These are phyloP conservation scores for Arthroderma uncinatum DNA, from an alignment of 2,329 filamentous ascomycete genomes.

Conservation along the genomic window DNA sequence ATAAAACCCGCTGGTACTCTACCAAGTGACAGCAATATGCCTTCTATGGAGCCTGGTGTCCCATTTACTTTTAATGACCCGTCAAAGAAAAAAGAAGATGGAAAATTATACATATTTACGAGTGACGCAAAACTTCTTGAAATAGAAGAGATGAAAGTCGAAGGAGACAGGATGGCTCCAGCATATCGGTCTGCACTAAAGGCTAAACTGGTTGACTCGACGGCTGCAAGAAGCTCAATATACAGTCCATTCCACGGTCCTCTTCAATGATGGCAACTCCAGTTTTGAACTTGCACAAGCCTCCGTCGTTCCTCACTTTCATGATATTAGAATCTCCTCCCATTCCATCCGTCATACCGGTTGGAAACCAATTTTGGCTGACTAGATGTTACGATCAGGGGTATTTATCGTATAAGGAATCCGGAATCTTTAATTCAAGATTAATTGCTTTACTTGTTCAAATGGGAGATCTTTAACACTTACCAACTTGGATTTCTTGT, in stretches of 20 bases:
- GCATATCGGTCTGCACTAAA: conserved; percentile 31
- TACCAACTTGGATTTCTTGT: conserved; percentile 35
- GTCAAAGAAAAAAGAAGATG: conserved; percentile 14
- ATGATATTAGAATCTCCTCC: neutral
- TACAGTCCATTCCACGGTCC: conserved; percentile 27
- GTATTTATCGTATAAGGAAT: conserved; percentile 19
- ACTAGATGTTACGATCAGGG: neutral
- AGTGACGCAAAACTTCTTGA: conserved; percentile 27
- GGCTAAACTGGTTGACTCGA: conserved; percentile 29
- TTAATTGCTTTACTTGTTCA: neutral
- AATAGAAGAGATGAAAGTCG: conserved; percentile 32
- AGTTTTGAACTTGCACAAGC: neutral
- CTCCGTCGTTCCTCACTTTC: neutral
- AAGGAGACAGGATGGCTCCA: conserved; percentile 28
- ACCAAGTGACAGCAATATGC: conserved; percentile 19
- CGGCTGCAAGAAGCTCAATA: conserved; percentile 18
- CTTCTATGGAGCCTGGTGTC: conserved; percentile 25
- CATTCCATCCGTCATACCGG: neutral
- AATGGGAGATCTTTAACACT: conserved; percentile 11
- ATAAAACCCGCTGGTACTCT: conserved; percentile 25
- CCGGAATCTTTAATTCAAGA: conserved; percentile 24
- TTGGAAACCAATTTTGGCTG: neutral
- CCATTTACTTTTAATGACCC: conserved; percentile 24
- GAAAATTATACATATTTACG: conserved; percentile 29
- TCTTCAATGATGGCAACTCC: conserved; percentile 19